Percentiles rank a stretch among this genome's conserved stretches.
These are phyloP conservation scores for Hirsutella thompsonii DNA, from an alignment of 2,329 filamentous ascomycete species.

Conservation along the genomic window DNA sequence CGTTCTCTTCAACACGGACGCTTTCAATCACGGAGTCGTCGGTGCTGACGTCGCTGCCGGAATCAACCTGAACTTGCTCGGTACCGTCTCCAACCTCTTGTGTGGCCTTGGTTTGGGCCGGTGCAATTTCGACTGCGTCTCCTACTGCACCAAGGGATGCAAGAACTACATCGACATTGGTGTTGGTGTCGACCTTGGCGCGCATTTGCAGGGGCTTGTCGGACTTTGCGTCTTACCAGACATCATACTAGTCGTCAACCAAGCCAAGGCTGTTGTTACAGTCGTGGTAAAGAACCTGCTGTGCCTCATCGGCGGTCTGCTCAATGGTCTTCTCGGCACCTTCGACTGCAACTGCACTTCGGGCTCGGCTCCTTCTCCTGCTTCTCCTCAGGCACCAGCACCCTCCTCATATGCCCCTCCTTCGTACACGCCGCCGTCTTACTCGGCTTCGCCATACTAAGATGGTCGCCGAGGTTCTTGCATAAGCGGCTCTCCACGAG, in stretches of 20 bases:
- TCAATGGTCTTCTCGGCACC: conserved; percentile 14
- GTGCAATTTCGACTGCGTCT: conserved; percentile 24
- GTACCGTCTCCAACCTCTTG: conserved; percentile 10
- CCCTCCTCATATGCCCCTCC: no score
- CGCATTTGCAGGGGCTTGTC: conserved; percentile 13
- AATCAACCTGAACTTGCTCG: conserved; percentile 13
- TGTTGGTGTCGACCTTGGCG: conserved; percentile 8
- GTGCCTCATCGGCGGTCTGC: conserved; percentile 11
- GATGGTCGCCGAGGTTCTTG: no score
- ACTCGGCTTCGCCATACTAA: no score
- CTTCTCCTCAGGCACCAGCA: no score
- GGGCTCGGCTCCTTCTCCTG: no score
- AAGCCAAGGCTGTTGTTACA: conserved; percentile 12
- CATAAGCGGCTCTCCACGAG: no score
- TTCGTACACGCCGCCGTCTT: no score
- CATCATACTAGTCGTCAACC: conserved; percentile 14
- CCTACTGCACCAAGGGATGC: conserved; percentile 23
- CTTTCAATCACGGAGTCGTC: conserved; percentile 16
- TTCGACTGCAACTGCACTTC: conserved; percentile 21
- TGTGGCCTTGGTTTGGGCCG: conserved; percentile 18
- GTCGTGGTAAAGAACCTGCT: conserved; percentile 6
- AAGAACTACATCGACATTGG: conserved; percentile 20
- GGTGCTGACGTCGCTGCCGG: conserved; percentile 13
- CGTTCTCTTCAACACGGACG: conserved; percentile 23
- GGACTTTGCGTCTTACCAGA: conserved; percentile 20